Evolutionary conservation across 169 alveolate genomes (phyloP).

Genomic region (Neospora caninum): DNA sequence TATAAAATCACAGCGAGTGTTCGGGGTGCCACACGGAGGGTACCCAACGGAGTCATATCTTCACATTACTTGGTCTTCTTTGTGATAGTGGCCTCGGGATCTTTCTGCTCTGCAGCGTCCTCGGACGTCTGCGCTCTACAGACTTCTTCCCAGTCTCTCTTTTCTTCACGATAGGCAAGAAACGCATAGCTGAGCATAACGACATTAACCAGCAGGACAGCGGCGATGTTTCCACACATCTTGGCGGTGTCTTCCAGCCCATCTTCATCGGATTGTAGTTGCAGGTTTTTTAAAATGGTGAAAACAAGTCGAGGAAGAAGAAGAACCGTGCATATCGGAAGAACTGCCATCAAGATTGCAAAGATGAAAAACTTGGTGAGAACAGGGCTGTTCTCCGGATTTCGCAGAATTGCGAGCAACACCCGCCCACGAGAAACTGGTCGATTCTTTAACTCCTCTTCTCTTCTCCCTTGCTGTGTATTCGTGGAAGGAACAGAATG

Average conservation of each 20-base stretch:
- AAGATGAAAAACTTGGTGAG: background rate
- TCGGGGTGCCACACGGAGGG: background rate
- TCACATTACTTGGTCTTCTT: background rate
- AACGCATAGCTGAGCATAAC: background rate
- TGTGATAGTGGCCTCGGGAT: background rate
- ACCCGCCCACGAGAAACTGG: conserved; percentile 7
- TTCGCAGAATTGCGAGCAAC: background rate
- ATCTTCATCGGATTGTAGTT: background rate
- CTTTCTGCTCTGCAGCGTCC: background rate
- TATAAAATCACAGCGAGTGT: too few relatives aligned
- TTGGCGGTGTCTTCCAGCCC: background rate
- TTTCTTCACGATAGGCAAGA: background rate
- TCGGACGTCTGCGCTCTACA: background rate
- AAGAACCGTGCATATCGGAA: background rate
- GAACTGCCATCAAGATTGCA: background rate
- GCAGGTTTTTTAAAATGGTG: background rate
- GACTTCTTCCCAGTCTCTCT: conserved; percentile 5
- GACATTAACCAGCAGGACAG: background rate
- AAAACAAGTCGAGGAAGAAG: background rate
- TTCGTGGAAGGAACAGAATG: background rate
- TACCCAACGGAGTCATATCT: background rate
- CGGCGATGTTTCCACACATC: background rate
- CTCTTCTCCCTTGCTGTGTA: background rate
- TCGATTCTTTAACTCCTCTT: background rate
- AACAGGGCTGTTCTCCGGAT: background rate